Evolutionary conservation across 2,329 filamentous ascomycete species (phyloP).

Genomic region (Tolypocladium tropicale): DNA sequence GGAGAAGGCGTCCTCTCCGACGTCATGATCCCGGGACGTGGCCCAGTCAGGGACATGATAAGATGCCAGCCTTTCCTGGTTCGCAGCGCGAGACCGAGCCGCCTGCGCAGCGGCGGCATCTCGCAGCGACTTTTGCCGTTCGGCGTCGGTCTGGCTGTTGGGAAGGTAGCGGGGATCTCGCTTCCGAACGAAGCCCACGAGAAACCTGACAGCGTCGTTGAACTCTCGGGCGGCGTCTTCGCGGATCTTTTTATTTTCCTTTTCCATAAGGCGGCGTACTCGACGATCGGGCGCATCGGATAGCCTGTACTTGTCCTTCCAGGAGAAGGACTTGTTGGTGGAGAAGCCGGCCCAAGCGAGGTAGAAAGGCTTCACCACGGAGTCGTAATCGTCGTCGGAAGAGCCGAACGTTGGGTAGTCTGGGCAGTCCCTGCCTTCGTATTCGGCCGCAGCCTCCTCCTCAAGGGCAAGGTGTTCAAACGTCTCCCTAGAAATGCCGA

Average conservation of each 20-base stretch:
- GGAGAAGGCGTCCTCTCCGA: conserved; percentile 51
- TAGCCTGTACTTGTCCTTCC: conserved; percentile 77
- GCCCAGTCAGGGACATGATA: conserved; percentile 68
- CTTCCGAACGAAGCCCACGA: conserved; percentile 84
- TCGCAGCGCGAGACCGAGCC: conserved; percentile 68
- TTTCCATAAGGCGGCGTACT: conserved; percentile 79
- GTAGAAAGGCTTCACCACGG: conserved; percentile 73
- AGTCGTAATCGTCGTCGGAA: conserved; percentile 65
- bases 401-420: conserved; percentile 78
- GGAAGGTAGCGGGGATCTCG: conserved; percentile 77
- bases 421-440: conserved; percentile 47
- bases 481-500: conserved; percentile 61
- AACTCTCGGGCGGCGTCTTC: conserved; percentile 81
- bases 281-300: conserved; percentile 82
- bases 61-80: conserved; percentile 61
- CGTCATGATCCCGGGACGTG: conserved; percentile 42
- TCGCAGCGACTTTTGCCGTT: conserved; percentile 68
- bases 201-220: conserved; percentile 79
- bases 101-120: conserved; percentile 77
- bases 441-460: conserved; percentile 65
- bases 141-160: conserved; percentile 66
- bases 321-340: conserved; percentile 77
- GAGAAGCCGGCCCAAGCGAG: conserved; percentile 68
- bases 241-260: conserved; percentile 78
- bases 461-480: conserved; percentile 76